These are phyloP conservation scores for Salix udensis DNA, from an alignment of 345 rosid genomes.

Conservation along the genomic window DNA sequence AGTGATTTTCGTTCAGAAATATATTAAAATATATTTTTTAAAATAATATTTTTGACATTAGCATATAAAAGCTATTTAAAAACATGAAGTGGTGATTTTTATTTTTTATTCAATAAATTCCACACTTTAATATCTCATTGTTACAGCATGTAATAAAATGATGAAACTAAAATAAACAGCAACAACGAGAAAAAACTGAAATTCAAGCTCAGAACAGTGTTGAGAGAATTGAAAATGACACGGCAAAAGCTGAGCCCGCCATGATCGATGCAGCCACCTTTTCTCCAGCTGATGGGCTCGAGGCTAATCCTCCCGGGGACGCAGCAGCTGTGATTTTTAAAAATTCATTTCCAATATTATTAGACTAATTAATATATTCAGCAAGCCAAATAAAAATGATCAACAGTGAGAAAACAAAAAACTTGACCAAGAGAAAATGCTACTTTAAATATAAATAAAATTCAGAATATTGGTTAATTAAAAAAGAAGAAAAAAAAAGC, in stretches of 20 bases:
- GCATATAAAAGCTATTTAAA: too few relatives aligned
- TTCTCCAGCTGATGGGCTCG: conserved; percentile 4
- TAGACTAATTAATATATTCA: not conserved
- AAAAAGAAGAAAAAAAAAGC: not conserved
- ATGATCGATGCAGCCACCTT: not conserved
- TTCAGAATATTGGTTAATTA: not conserved
- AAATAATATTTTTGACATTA: too few relatives aligned
- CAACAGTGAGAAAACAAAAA: not conserved
- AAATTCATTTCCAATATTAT: not conserved
- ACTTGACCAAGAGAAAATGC: not conserved
- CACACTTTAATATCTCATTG: not conserved
- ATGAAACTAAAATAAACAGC: not conserved
- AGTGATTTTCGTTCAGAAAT: too few relatives aligned
- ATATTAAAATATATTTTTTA: too few relatives aligned
- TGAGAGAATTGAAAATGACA: conserved; percentile 1
- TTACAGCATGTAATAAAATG: not conserved
- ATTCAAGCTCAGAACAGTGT: conserved; percentile 1
- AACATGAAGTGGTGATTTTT: not conserved
- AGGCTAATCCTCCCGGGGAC: not conserved
- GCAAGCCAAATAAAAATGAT: too few relatives aligned
- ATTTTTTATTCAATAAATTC: not conserved
- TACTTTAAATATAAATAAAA: not conserved
- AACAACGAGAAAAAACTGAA: not conserved
- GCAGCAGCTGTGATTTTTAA: not conserved
- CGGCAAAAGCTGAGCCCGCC: not conserved